A percentile compares a stretch with the other conserved stretches of the same genome.
phyloP scores from a whole-genome alignment of 1,284 basidiomycete genomes.

The Xerocomus amazonicus region DNA sequence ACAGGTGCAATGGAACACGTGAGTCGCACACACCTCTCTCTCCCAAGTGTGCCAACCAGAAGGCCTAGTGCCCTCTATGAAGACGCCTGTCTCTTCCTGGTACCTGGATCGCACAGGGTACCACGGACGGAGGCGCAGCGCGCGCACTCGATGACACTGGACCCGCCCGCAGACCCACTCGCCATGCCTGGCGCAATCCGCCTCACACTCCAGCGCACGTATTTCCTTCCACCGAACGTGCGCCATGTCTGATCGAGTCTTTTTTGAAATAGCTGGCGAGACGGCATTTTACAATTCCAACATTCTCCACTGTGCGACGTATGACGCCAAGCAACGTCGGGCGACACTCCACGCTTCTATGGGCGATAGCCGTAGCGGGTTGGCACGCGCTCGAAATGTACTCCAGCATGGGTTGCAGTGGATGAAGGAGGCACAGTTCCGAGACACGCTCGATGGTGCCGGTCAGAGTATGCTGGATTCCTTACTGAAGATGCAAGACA shows the following conservation, averaged over 20 bases:
- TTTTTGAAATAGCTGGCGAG: constrained; percentile 51
- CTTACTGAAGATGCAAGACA: constrained; percentile 55
- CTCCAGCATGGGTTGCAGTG: constrained; percentile 77
- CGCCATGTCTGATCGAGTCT: background rate
- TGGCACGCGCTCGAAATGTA: constrained; percentile 66
- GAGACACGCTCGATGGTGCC: constrained; percentile 42
- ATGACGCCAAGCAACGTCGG: constrained; percentile 50
- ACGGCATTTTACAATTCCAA: constrained; percentile 83
- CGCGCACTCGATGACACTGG: constrained; percentile 49
- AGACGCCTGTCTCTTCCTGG: constrained; percentile 72
- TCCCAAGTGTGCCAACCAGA: background rate
- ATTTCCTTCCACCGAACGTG: background rate
- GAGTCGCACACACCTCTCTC: constrained; percentile 2
- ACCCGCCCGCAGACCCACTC: constrained; percentile 55
- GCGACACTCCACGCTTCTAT: constrained; percentile 76
- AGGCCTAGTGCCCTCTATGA: constrained; percentile 51
- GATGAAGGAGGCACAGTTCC: constrained; percentile 64
- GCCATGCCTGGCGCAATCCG: constrained; percentile 68
- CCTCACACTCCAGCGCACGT: constrained; percentile 58
- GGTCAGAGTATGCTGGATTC: constrained; percentile 59
- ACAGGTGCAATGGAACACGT: constrained; percentile 84
- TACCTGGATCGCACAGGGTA: constrained; percentile 65
- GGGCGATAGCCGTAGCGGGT: constrained; percentile 63
- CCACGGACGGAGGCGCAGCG: constrained; percentile 63
- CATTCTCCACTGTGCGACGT: constrained; percentile 73